These are phyloP conservation scores for Combretum micranthum DNA, from an alignment of 345 rosid species.

Conservation along the genomic window DNA sequence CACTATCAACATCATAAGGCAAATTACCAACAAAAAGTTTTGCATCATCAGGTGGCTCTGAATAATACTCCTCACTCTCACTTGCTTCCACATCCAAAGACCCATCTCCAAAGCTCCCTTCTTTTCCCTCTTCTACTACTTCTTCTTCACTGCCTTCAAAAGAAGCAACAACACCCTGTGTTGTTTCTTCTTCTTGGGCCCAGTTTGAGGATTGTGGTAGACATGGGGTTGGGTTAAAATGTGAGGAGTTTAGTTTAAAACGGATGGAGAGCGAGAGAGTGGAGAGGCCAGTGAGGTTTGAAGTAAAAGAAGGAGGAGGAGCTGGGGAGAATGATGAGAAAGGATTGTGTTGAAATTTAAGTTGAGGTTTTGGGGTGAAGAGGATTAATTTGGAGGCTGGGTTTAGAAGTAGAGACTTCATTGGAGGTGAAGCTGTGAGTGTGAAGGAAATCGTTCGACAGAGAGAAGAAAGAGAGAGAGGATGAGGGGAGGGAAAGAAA, in stretches of 20 bases:
- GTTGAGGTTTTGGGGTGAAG: neutral
- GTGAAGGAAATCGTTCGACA: neutral
- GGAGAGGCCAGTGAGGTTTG: too few species aligned
- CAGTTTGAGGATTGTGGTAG: too few species aligned
- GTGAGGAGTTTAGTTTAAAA: too few species aligned
- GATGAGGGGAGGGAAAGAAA: neutral
- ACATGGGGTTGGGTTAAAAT: too few species aligned
- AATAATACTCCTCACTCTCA: slow-evolving; percentile 18
- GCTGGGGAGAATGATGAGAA: neutral
- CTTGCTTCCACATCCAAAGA: slow-evolving; percentile 10
- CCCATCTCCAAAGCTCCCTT: slow-evolving; percentile 15
- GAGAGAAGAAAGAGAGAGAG: neutral
- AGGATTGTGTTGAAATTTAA: neutral
- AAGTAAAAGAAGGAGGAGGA: slow-evolving; percentile 2
- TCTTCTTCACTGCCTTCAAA: neutral
- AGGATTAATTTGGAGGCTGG: slow-evolving; percentile 3
- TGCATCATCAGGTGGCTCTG: slow-evolving; percentile 72
- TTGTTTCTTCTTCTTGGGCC: neutral
- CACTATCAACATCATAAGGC: slow-evolving; percentile 76
- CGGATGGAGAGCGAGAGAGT: too few species aligned
- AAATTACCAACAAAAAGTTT: slow-evolving; percentile 85
- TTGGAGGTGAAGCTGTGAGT: slow-evolving; percentile 12
- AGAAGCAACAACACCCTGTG: neutral
- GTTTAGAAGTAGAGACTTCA: slow-evolving; percentile 5
- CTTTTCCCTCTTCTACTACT: neutral